Base-by-base conservation (phyloP, 495 filamentous ascomycete species). In the Wilcoxina mikolae region DNA sequence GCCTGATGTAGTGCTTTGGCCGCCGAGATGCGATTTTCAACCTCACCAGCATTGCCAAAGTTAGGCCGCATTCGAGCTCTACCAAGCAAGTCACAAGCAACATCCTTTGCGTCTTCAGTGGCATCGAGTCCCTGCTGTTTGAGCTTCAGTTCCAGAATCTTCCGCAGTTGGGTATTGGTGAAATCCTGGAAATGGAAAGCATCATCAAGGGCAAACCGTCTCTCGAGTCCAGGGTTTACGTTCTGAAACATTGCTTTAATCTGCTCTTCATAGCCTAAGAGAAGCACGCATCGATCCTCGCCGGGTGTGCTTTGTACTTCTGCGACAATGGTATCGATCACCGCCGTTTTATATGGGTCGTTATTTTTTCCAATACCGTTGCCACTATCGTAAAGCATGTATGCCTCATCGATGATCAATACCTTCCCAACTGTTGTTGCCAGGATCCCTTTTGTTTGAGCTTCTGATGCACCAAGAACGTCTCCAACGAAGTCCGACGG, bases 171-270 rank as follows among this genome's bases (percentile, higher is more conserved):
- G 7, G 3, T 31, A 35, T 66, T 58, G n/a, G 55, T 55, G 59
- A 70, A 71, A 57, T 72, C 68, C 43, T 70, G 62, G 46, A 73
- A 73, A 1, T 58, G 56, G 52, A 93, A 90, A 0, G 78, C 81
- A 3, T 72, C 68, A 0, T 74, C 70, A 0, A 85, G 68, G 0
- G 78, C 78, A 53, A 93, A 91, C 3, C 85, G 73, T 44, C 86
- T 73, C 2, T 66, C 69, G 2, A 93, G 71, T 0, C 85, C 86
- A 0, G 84, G 83, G 55, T 93, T 93, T 57, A 82, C 80, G 50
- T 84, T 82, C 49, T 81, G 80, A 56, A 93, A 85, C 84, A 93
- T 88, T 3, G 71, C 64, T 46, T 75, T 72, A 77, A 93, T 86
- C 60, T 83, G 70, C n/a, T 83, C 78, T 57, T 83, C 75, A 65